Evolutionary conservation across 495 filamentous ascomycete species (phyloP), one percentile per base, ranked within the genome.

Genomic region (Aspergillus coremiiformis): DNA sequence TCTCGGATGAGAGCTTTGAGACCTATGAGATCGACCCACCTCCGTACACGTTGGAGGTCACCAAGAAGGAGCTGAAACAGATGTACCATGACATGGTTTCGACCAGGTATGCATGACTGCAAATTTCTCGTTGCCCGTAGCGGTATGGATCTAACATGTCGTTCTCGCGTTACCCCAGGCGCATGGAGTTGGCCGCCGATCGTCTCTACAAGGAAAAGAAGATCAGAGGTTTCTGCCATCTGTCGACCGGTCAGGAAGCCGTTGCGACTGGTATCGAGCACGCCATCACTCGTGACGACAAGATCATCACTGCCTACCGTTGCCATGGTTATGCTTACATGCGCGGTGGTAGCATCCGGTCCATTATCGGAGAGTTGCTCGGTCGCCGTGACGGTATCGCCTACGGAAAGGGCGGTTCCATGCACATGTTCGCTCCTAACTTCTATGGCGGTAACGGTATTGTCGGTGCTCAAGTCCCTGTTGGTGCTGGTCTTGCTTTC

Each of bases 371-470:
- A 61, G 93, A 98, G 76, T 81, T 98, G 48, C 82, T 98, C 24
- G 93, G 93, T 58, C 85, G 93, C 58, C 83, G 93, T 63, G 90
- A 91, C 63, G 93, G 93, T 73, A 97, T 98, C 67, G 89, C 93
- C 50, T 92, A 95, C 78, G 93, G 93, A 65, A 98, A 98, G 80
- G 93, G 93, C 64, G 93, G 93, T 57, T 95, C 89, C 51, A 98
- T 98, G 93, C 93, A 98, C 79, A 98, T 98, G 93, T 98, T 98
- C 79, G 78, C 91, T 61, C 88, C 89, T 70, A 90, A 90, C 56
- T 98, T 98, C 80, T 98, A 90, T 66, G 93, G 93, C 65, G 93
- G 93, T 60, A 98, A 98, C 71, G 93, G 93, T 73, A 98, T 98
- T 59, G 93, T 98, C 68, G 93, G 93, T 71, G 93, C 93, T 56